A percentile compares a stretch with the other conserved stretches of the same genome.
Conservation (phyloP, 164 flowering plant species). For the Piper longum region DNA sequence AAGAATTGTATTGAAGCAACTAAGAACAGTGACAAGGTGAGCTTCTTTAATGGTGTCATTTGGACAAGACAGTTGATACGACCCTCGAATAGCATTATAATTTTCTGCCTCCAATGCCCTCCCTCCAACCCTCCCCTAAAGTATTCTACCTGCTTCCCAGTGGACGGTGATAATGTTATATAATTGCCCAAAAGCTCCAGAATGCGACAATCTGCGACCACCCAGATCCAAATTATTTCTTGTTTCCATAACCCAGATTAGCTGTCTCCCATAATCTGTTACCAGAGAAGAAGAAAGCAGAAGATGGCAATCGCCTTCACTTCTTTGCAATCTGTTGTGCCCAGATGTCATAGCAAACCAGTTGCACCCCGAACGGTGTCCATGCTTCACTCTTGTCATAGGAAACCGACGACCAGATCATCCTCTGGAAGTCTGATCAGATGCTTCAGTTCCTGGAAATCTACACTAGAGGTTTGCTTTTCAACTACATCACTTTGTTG, state of each 20-base stretch:
- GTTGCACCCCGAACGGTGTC: not conserved
- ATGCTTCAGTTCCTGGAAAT: slow-evolving; percentile 5
- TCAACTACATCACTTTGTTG: not conserved
- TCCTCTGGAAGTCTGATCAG: slow-evolving; percentile 1
- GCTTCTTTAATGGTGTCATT: no score
- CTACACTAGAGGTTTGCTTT: not conserved
- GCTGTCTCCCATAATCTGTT: not conserved
- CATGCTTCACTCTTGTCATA: not conserved
- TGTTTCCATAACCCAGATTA: not conserved
- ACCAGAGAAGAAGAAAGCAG: not conserved
- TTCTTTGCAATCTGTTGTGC: not conserved
- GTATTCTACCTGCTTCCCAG: no score
- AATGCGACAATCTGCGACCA: not conserved
- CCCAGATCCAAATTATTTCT: not conserved
- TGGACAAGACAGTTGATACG: no score
- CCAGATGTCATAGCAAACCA: not conserved
- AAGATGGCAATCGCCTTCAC: slow-evolving; percentile 3
- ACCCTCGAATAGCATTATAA: no score
- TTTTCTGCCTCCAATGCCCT: no score
- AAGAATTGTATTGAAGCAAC: no score
- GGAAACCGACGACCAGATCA: not conserved
- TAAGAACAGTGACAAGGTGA: no score
- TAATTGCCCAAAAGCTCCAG: not conserved
- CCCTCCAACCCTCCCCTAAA: no score
- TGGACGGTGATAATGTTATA: no score